Percentiles rank a stretch among this genome's conserved stretches.
These are phyloP conservation scores for Heracleum sosnowskyi DNA, from an alignment of 129 eudicot genomes.

Conservation along the genomic window DNA sequence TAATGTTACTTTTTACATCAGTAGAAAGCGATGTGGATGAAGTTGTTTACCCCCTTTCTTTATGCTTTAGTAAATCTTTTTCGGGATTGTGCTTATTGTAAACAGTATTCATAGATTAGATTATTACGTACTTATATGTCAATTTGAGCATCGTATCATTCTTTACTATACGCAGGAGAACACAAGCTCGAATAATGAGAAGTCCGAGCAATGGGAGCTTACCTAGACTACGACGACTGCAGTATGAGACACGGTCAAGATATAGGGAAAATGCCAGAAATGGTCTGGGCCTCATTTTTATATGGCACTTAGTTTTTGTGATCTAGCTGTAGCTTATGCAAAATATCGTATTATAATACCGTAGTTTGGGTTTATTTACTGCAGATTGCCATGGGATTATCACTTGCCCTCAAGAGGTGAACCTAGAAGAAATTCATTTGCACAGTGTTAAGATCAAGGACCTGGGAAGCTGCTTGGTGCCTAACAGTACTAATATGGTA, in stretches of 20 bases:
- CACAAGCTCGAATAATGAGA: not conserved
- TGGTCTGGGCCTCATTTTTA: not conserved
- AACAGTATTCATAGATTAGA: not conserved
- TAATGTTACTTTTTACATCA: too few relatives aligned
- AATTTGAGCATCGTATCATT: not conserved
- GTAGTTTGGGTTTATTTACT: not conserved
- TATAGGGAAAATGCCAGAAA: not conserved
- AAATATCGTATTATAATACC: not conserved
- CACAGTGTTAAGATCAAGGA: not conserved
- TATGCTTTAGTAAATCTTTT: not conserved
- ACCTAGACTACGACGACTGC: not conserved
- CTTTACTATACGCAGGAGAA: not conserved
- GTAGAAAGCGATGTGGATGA: not conserved
- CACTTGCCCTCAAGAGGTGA: not conserved
- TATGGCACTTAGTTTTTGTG: not conserved
- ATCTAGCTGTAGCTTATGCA: not conserved
- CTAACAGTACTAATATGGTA: not conserved
- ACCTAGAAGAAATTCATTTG: not conserved
- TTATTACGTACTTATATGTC: not conserved
- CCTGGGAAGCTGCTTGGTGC: not conserved
- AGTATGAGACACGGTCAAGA: not conserved
- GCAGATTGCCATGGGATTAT: slow-evolving; percentile 5
- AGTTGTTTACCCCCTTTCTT: not conserved
- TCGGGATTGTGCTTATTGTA: not conserved
- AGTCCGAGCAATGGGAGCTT: not conserved